Conservation (phyloP, 176 grass and related monocot genomes). For the Avena sativa region DNA sequence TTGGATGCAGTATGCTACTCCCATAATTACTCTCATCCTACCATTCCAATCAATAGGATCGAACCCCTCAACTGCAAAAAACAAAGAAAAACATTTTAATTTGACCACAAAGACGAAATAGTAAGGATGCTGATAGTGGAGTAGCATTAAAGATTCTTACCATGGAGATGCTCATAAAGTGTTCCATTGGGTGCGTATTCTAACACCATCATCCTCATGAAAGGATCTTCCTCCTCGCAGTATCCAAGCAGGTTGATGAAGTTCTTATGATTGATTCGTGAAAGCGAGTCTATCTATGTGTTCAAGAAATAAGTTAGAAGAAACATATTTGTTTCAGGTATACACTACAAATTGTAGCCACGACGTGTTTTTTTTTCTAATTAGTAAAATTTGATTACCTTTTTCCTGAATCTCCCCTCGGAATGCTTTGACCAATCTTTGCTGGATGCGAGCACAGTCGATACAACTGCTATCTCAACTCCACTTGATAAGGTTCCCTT, state of each 20-base stretch:
- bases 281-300: slow-evolving; percentile 85
- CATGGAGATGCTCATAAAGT: slow-evolving; percentile 91
- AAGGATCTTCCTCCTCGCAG: slow-evolving; percentile 91
- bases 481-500: slow-evolving; percentile 98
- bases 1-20: slow-evolving; percentile 86
- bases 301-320: slow-evolving; percentile 46
- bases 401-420: slow-evolving; percentile 85
- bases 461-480: slow-evolving; percentile 92
- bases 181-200: slow-evolving; percentile 92
- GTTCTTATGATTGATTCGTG: slow-evolving; percentile 98
- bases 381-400: slow-evolving; percentile 57
- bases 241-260: slow-evolving; percentile 95
- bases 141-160: slow-evolving; percentile 51
- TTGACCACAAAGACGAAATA: slow-evolving; percentile 21
- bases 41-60: slow-evolving; percentile 91
- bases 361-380: neutral
- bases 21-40: slow-evolving; percentile 95
- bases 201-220: slow-evolving; percentile 99
- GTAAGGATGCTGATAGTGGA: neutral
- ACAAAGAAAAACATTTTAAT: slow-evolving; percentile 37
- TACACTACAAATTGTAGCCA: slow-evolving; percentile 29
- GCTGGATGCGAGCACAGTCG: slow-evolving; percentile 60
- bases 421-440: slow-evolving; percentile 92
- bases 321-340: slow-evolving; percentile 29
- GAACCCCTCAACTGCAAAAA: slow-evolving; percentile 83